A percentile compares a stretch with the other conserved stretches of the same genome.
phyloP scores from a whole-genome alignment of 208 protist genomes.

The Angomonas deanei region DNA sequence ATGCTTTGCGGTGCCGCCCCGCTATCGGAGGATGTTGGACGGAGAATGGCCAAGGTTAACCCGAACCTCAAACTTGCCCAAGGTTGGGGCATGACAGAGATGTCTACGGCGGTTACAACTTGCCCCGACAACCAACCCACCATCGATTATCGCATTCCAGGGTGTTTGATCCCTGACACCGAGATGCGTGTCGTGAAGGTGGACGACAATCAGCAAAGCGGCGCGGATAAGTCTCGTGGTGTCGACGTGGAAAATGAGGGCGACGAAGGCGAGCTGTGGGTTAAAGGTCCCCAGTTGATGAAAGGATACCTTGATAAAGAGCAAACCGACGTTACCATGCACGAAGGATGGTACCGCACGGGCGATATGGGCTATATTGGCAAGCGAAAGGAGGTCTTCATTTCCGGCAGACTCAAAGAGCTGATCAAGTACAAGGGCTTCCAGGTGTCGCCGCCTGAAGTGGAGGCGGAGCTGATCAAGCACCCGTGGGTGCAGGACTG shows the following conservation, averaged over 20 bases:
- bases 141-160: slow-evolving; percentile 1
- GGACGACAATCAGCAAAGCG: slow-evolving; percentile 27
- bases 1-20: background rate
- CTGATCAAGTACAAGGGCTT: slow-evolving; percentile 91
- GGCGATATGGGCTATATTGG: slow-evolving; percentile 71
- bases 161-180: slow-evolving; percentile 26
- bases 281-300: slow-evolving; percentile 74
- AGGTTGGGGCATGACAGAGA: background rate
- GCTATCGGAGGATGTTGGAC: slow-evolving; percentile 14
- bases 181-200: slow-evolving; percentile 37
- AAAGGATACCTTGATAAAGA: slow-evolving; percentile 58
- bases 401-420: slow-evolving; percentile 81
- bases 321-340: slow-evolving; percentile 32
- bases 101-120: slow-evolving; percentile 7
- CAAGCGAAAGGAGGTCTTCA: slow-evolving; percentile 22
- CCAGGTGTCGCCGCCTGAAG: slow-evolving; percentile 78
- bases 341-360: slow-evolving; percentile 70
- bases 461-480: slow-evolving; percentile 60
- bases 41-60: slow-evolving; percentile 42
- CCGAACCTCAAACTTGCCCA: slow-evolving; percentile 35
- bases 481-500: slow-evolving; percentile 62
- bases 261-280: slow-evolving; percentile 55
- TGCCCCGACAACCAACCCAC: slow-evolving; percentile 46
- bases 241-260: slow-evolving; percentile 16
- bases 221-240: slow-evolving; percentile 22